Evolutionary conservation across 129 eudicot genomes (phyloP).

Genomic region (Glebionis coronaria): DNA sequence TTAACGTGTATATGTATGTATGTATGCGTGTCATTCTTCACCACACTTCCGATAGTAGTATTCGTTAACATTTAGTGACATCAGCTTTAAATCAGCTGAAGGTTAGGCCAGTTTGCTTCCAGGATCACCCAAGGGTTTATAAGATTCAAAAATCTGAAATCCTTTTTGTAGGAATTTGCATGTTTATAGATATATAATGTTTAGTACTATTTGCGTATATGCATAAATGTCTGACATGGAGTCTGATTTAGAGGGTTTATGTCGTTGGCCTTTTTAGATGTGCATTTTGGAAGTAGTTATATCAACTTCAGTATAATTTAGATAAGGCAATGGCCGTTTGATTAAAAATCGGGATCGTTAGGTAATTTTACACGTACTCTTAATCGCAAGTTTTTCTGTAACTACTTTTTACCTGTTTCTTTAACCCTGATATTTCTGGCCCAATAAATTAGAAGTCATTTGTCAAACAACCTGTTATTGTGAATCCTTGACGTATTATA

Average conservation of each 20-base stretch:
- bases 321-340: background rate
- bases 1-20: background rate
- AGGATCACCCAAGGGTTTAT: background rate
- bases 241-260: background rate
- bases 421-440: too few species aligned
- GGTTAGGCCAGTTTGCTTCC: background rate
- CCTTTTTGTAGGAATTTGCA: background rate
- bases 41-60: too few species aligned
- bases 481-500: too few species aligned
- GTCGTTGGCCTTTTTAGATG: background rate
- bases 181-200: background rate
- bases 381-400: background rate
- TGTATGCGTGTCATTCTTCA: too few species aligned
- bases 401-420: background rate
- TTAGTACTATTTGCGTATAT: background rate
- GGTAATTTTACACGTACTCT: background rate
- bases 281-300: conserved; percentile 2
- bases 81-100: background rate
- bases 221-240: background rate
- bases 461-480: background rate
- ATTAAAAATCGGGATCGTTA: background rate
- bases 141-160: background rate
- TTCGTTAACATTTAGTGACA: background rate
- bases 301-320: background rate
- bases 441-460: background rate